Percentiles rank a stretch among this genome's conserved stretches.
Conservation (phyloP, 2,329 filamentous ascomycete species). For the Cyclaneusma minus region DNA sequence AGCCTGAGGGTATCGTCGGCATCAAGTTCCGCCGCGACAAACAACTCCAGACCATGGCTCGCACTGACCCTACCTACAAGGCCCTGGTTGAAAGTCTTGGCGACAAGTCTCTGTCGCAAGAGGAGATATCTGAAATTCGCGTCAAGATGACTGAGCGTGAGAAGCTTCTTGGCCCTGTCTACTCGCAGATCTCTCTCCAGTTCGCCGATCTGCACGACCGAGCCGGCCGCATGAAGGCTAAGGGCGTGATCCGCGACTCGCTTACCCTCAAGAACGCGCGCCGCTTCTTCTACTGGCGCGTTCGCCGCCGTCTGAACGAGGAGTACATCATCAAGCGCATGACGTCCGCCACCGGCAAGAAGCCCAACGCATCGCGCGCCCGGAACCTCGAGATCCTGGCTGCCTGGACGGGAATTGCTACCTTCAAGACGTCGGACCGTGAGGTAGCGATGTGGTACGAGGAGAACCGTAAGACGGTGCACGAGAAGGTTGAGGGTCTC, state of each 20-base stretch:
- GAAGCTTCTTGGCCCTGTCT: conserved; percentile 79
- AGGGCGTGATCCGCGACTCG: conserved; percentile 75
- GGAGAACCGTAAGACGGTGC: conserved; percentile 72
- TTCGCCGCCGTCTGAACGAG: conserved; percentile 90
- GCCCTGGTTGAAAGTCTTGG: conserved; percentile 66
- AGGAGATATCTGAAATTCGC: conserved; percentile 68
- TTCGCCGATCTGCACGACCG: conserved; percentile 97
- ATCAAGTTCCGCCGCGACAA: conserved; percentile 98
- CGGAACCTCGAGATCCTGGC: conserved; percentile 60
- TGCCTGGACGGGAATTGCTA: conserved; percentile 66
- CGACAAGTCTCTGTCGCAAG: conserved; percentile 47
- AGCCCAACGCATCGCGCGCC: conserved; percentile 37
- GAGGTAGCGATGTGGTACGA: conserved; percentile 92
- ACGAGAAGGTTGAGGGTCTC: conserved; percentile 70
- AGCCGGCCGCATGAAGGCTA: conserved; percentile 94
- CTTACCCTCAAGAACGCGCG: conserved; percentile 80
- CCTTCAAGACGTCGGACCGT: conserved; percentile 66
- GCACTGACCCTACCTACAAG: conserved; percentile 72
- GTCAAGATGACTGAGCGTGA: conserved; percentile 72
- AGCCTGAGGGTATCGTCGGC: conserved; percentile 94
- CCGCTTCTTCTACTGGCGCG: conserved; percentile 99
- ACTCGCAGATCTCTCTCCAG: conserved; percentile 87
- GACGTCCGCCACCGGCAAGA: conserved; percentile 27
- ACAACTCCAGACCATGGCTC: conserved; percentile 94
- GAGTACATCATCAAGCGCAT: conserved; percentile 94